These are phyloP conservation scores for Fusarium incarnatum DNA, from an alignment of 2,329 filamentous ascomycete genomes.

Conservation along the genomic window DNA sequence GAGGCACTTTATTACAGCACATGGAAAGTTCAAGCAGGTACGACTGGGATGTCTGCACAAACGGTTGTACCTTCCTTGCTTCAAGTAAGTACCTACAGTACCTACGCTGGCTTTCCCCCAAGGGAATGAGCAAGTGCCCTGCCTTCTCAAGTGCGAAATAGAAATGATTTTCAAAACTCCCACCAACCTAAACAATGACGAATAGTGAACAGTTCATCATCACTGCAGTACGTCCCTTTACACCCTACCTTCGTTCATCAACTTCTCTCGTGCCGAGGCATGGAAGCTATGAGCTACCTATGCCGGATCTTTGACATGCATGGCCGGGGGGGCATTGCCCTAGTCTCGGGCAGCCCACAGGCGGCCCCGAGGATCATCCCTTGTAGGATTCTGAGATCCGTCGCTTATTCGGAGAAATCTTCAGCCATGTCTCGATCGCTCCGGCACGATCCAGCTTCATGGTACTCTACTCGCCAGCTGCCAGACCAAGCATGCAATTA, in stretches of 20 bases:
- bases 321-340: slow-evolving; percentile 13
- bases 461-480: slow-evolving; percentile 22
- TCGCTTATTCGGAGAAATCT: slow-evolving; percentile 41
- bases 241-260: not conserved
- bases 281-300: not conserved
- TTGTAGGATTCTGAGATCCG: slow-evolving; percentile 24
- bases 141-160: not conserved
- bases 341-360: slow-evolving; percentile 31
- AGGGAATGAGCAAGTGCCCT: not conserved
- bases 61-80: not conserved
- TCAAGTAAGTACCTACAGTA: not conserved
- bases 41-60: not conserved
- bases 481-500: not conserved
- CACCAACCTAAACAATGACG: not conserved
- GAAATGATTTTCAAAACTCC: not conserved
- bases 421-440: slow-evolving; percentile 40
- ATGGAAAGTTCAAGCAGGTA: not conserved
- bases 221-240: not conserved
- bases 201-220: not conserved
- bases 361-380: slow-evolving; percentile 19
- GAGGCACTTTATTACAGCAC: not conserved
- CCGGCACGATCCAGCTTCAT: slow-evolving; percentile 12
- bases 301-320: slow-evolving; percentile 3
- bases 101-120: not conserved
- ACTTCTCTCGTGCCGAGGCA: not conserved